These are phyloP conservation scores for Mycosphaerella sp. DNA, from an alignment of 2,329 filamentous ascomycete genomes.

Conservation along the genomic window DNA sequence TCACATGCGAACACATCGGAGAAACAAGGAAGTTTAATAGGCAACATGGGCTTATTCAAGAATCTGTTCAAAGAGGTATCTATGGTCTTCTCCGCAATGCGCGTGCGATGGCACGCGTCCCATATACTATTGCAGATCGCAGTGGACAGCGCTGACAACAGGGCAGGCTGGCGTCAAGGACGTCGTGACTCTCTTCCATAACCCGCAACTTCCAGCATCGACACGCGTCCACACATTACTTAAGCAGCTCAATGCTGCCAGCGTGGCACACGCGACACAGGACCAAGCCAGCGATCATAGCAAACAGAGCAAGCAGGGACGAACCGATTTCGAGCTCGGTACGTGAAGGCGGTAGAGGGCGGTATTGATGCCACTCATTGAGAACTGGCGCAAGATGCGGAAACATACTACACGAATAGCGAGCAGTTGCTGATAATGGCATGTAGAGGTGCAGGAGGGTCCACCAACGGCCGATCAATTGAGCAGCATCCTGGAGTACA, in stretches of 20 bases:
- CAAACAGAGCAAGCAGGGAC: constrained; percentile 53
- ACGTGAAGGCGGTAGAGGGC: constrained; percentile 14
- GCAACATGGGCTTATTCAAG: constrained; percentile 41
- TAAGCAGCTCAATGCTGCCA: constrained; percentile 70
- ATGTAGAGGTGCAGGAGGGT: constrained; percentile 64
- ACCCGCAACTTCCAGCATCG: constrained; percentile 66
- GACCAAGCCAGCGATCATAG: constrained; percentile 66
- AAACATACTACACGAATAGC: neutral
- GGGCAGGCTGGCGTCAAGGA: constrained; percentile 51
- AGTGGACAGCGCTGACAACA: constrained; percentile 5
- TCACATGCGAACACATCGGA: neutral
- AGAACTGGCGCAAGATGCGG: neutral
- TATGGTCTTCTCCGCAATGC: neutral
- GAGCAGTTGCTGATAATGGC: constrained; percentile 7
- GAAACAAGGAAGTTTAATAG: neutral
- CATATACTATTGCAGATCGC: neutral
- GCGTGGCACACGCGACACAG: constrained; percentile 60
- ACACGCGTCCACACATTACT: constrained; percentile 67
- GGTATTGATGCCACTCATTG: neutral
- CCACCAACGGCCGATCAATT: constrained; percentile 77
- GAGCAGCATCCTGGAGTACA: constrained; percentile 75
- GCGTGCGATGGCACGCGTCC: neutral
- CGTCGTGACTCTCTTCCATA: constrained; percentile 95
- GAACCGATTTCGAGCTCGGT: constrained; percentile 70
- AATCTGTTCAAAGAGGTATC: constrained; percentile 45